Base-by-base conservation (phyloP, 371 early-diverging fungal species). In the Mucor mucedo region DNA sequence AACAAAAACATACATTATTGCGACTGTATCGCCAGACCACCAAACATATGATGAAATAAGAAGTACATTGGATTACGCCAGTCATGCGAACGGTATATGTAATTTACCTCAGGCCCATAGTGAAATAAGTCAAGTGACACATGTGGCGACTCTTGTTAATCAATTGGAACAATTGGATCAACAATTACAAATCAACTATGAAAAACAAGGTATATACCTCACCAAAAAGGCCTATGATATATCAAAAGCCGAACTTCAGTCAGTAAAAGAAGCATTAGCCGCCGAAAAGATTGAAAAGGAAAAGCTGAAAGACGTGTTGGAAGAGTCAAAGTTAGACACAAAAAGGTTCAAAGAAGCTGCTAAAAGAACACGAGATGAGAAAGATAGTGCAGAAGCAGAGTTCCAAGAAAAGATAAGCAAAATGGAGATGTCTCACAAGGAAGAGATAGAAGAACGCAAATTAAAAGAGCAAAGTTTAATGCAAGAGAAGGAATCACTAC, bases 1-100 rank as follows among this genome's bases (percentile, higher is more conserved):
- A 28, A 94, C 98, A 11, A 95, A 96, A 68, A 95, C 98, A 1
- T 92, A 95, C 60, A 96, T 98, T 67, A 93, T 98, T 52, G 98
- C 97, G 5, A 94, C 92, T n/a, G 89, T 98, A 35, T 92, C 94
- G 4, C 95, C 95, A 0, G 87, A 89, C 0, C 80, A 79, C 48
- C 79, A 79, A 40, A 90, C 89, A 61, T 70, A 93, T 32, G 96
- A 96, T 40, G 99, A 98, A 63, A 90, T 96, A 1, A 73, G 93
- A 40, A 93, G 91, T 56, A 99, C 99, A 0, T 83, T 99, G 35
- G 89, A 96, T 47, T 99, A 99, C 72, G 99, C 98, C 1, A 90
- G 87, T 68, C 85, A 95, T 29, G 97, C 99, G 27, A 98, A 95
- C 84, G 91, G 89, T 50, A 96, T 98, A 71, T 88, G 89, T 60